Conservation (phyloP, 1,284 basidiomycete genomes). For the Apiotrichum mycotoxinovorans region DNA sequence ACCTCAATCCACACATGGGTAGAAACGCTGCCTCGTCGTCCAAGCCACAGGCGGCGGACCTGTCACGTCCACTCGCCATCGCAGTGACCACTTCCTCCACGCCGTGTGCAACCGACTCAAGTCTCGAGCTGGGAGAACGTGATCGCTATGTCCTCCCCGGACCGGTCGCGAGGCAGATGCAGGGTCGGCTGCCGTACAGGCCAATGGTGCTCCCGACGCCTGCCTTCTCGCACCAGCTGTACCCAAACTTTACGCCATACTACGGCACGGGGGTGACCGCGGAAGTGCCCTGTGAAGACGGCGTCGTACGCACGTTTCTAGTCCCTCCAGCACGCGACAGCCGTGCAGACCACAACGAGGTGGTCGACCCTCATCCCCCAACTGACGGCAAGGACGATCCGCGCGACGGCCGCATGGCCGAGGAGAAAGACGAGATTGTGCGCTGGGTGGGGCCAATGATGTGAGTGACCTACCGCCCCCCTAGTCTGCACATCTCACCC, state of each 20-base stretch:
- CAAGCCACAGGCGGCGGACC: too few relatives aligned
- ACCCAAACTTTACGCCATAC: slow-evolving; percentile 43
- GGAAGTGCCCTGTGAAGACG: neutral
- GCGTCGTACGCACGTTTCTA: too few relatives aligned
- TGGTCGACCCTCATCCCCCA: slow-evolving; percentile 29
- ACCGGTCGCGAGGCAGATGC: too few relatives aligned
- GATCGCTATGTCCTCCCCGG: too few relatives aligned
- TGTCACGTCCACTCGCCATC: too few relatives aligned
- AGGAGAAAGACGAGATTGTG: slow-evolving; percentile 27
- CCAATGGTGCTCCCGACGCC: slow-evolving; percentile 33
- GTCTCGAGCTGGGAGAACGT: too few relatives aligned
- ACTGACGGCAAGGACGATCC: slow-evolving; percentile 17
- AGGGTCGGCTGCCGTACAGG: slow-evolving; percentile 23
- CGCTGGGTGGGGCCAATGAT: slow-evolving; percentile 49
- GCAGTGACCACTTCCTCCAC: too few relatives aligned
- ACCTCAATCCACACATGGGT: too few relatives aligned
- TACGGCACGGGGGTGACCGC: neutral
- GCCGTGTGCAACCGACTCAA: too few relatives aligned
- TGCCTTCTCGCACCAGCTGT: slow-evolving; percentile 28
- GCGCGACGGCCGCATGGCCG: slow-evolving; percentile 30
- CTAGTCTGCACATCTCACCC: too few relatives aligned
- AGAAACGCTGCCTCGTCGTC: too few relatives aligned
- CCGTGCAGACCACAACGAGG: slow-evolving; percentile 18
- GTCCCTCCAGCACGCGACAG: slow-evolving; percentile 4
- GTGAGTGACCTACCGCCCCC: slow-evolving; percentile 36